Percentiles rank a stretch among this genome's conserved stretches.
Conservation (phyloP, 805 yeast species). For the Saccharomycopsis microspora region DNA sequence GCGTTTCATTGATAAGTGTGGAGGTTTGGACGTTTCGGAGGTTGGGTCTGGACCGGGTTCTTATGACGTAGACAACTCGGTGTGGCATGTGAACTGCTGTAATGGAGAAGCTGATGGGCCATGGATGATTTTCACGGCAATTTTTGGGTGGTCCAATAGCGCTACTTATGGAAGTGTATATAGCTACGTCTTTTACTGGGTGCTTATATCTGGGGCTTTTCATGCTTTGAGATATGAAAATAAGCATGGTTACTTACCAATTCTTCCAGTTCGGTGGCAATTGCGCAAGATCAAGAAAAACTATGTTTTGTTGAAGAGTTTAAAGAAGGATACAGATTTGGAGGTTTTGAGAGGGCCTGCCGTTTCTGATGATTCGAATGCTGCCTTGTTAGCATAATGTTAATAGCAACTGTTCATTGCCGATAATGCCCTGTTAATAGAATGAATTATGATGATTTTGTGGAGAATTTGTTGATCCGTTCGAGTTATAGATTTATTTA, state of each 20-base stretch:
- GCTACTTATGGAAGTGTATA: slow-evolving; percentile 84
- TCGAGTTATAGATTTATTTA: too few relatives aligned
- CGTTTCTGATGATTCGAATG: too few relatives aligned
- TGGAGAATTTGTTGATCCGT: too few relatives aligned
- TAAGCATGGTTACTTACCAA: slow-evolving; percentile 45
- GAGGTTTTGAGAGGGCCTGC: too few relatives aligned
- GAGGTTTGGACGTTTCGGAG: slow-evolving; percentile 79
- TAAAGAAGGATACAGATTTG: neutral
- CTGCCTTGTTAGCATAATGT: too few relatives aligned
- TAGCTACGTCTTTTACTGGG: slow-evolving; percentile 68
- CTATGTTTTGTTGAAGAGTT: slow-evolving; percentile 5
- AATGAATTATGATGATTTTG: too few relatives aligned
- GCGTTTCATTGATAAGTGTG: slow-evolving; percentile 57
- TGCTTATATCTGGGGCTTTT: slow-evolving; percentile 32
- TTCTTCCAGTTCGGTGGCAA: slow-evolving; percentile 53
- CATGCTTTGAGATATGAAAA: slow-evolving; percentile 40
- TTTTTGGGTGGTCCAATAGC: slow-evolving; percentile 89
- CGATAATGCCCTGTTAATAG: too few relatives aligned
- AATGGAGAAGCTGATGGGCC: slow-evolving; percentile 86
- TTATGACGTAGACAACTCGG: slow-evolving; percentile 63
- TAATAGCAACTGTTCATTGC: too few relatives aligned
- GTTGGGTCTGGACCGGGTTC: slow-evolving; percentile 91
- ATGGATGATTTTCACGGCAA: slow-evolving; percentile 85
- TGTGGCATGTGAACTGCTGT: slow-evolving; percentile 95
- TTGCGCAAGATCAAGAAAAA: slow-evolving; percentile 36